Evolutionary conservation across 108 stramenopile genomes (phyloP), one percentile per base, ranked within the genome.

Genomic region (Fragilaria crotonensis): DNA sequence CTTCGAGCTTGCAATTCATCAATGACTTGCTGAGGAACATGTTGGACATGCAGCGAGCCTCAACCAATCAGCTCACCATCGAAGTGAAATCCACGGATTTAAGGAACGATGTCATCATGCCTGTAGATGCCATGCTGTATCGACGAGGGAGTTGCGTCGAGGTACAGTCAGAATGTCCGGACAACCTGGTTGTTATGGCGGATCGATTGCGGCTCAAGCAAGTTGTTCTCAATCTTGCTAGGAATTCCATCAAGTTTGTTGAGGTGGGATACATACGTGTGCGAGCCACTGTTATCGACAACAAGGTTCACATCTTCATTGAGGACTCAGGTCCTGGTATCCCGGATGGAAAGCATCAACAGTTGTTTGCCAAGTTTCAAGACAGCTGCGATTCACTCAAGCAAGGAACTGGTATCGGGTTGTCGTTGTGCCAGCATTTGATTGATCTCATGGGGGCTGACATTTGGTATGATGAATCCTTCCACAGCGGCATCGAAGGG

Each of bases 301-400:
- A 48, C 11, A 25, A n/a, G 19, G 49, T 64, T 1, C 2, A 51
- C 20, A 30, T 77, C 17, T 71, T 49, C 27, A 63, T 72, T 5
- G 76, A 77, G 56, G 76, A 77, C 60, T 77, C 76, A 7, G 76
- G 76, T 19, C 67, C 76, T 33, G 76, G 76, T 23, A 77, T 77
- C 54, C 76, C 76, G 27, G 33, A 53, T 4, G 71, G 68, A 30
- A 77, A 72, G 46, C 67, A 67, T 9, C 28, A 47, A 11, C 48
- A 57, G 17, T 36, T 77, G 3, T 77, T 77, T 33, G 31, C 67
- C 30, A 72, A 72, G 53, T 77, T 72, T 33, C 76, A 77, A 61
- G 76, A 77, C 57, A 60, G 57, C 27, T 53, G 72, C 33, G 76
- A 77, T 53, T 32, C 32, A 50, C 56, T 72, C 14, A 72, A 55